Conservation (phyloP, 768 basidiomycete genomes). For the Pleurotus giganteus region DNA sequence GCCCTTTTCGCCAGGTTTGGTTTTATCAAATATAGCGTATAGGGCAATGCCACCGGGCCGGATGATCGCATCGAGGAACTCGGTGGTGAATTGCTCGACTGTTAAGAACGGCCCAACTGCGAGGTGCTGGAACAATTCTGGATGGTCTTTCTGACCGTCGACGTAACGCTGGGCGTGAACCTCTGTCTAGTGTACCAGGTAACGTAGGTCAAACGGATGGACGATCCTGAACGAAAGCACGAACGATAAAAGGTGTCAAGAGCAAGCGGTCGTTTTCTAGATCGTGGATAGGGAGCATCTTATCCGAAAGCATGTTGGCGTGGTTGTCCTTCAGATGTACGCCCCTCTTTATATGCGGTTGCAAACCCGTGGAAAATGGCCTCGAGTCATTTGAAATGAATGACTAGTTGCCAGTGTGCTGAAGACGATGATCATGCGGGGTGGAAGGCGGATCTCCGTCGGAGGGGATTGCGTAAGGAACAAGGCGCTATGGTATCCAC, state of each 20-base stretch:
- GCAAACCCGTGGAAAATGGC: too few species aligned
- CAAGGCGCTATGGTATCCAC: too few species aligned
- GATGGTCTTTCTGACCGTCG: not conserved
- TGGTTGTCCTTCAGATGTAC: too few species aligned
- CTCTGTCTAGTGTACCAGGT: not conserved
- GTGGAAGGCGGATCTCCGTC: too few species aligned
- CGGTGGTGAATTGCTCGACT: not conserved
- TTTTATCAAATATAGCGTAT: not conserved
- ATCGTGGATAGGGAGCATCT: slow-evolving; percentile 34
- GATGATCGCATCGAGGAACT: not conserved
- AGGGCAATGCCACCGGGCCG: not conserved
- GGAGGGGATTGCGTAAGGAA: too few species aligned
- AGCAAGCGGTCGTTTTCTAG: slow-evolving; percentile 48
- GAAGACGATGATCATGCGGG: too few species aligned
- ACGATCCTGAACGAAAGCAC: not conserved
- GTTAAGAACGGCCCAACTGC: not conserved
- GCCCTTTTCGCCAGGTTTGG: not conserved
- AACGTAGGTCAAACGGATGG: not conserved
- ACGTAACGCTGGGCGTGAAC: not conserved
- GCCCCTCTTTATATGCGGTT: too few species aligned
- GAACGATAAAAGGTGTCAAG: slow-evolving; percentile 49
- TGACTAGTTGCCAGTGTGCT: too few species aligned
- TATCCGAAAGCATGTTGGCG: not conserved
- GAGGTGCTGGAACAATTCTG: not conserved
- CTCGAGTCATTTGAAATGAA: too few species aligned